Base-by-base conservation (phyloP, 2,329 filamentous ascomycete species). In the Leptographium wingfieldii region DNA sequence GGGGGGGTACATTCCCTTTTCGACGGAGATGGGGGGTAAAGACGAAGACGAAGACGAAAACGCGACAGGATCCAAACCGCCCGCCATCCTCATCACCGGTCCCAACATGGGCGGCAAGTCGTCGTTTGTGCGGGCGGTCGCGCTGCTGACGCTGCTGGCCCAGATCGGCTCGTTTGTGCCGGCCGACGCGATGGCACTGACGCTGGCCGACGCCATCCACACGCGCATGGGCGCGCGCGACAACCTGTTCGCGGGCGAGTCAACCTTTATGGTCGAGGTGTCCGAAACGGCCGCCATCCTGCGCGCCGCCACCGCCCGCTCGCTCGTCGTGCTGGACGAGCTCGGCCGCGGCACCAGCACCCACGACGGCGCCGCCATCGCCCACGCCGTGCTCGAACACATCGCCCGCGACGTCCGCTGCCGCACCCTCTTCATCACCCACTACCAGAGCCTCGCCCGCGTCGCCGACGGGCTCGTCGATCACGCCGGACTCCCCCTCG, bases 51-150 rank as follows among this genome's bases (percentile, higher is more conserved):
- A 2, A 43, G 25, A 3, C 19, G 43, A 22, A 43, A 6, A 35
- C 3, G 10, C 7, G 10, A 6, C 22, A 22, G 22, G 1, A 22
- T 22, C 22, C 22, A 22, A 33, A 12, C 35, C 22, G 5, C 25
- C 38, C 22, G 25, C 1, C 35, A 16, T 96, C 66, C 85, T 97
- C 60, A 86, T 99, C 67, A 99, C 94, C 0, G 94, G 94, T 0
- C 94, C 94, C 35, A 99, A 99, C 75, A 99, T 99, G 94, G 94
- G 94, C 67, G 94, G 94, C 60, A 99, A 99, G 70, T 96, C 90
- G n/a, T 94, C 88, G 61, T 99, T 96, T 71, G 92, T 99, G 27
- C 90, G 94, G 58, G 89, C 92, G 65, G 85, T 95, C 53, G 92
- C 94, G 11, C 83, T 99, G 7, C 90, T 97, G 63, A 83, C 88